Conservation (phyloP, 495 filamentous ascomycete genomes). For the Cudoniella acicularis region DNA sequence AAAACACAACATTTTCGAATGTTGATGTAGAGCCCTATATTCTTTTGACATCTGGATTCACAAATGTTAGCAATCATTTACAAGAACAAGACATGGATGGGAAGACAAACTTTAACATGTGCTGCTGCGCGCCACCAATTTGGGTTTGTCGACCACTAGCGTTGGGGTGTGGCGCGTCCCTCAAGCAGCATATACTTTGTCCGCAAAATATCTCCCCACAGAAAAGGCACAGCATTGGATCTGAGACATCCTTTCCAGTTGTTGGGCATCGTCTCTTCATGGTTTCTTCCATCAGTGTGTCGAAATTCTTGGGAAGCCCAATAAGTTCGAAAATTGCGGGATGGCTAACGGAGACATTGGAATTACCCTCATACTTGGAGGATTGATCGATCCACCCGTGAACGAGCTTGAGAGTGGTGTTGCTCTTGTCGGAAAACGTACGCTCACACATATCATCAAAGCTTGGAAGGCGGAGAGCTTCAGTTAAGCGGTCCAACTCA, state of each 20-base stretch:
- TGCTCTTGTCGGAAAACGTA: constrained; percentile 28
- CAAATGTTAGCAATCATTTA: constrained; percentile 18
- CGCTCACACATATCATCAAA: constrained; percentile 66
- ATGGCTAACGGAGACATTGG: constrained; percentile 45
- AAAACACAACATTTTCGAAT: constrained; percentile 91
- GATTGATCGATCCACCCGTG: too few species aligned
- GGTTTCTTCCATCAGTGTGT: constrained; percentile 88
- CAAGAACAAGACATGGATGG: not conserved
- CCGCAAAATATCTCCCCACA: constrained; percentile 95
- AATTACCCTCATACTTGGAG: not conserved
- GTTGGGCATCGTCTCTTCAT: constrained; percentile 82
- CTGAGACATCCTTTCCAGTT: constrained; percentile 82
- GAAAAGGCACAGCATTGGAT: constrained; percentile 89
- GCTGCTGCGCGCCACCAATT: constrained; percentile 84
- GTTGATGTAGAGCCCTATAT: constrained; percentile 89
- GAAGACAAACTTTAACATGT: constrained; percentile 72
- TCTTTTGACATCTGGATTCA: constrained; percentile 69
- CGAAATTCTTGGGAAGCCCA: constrained; percentile 86
- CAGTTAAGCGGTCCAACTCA: constrained; percentile 79
- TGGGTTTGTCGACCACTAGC: constrained; percentile 32
- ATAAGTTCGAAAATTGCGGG: constrained; percentile 92
- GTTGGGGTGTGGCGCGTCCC: constrained; percentile 39
- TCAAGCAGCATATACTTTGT: constrained; percentile 86
- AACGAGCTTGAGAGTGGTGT: too few species aligned
- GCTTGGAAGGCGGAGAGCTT: constrained; percentile 67